A percentile compares a stretch with the other conserved stretches of the same genome.
These are phyloP conservation scores for Ophiostoma tasmaniense DNA, from an alignment of 2,329 filamentous ascomycete genomes.

Conservation along the genomic window DNA sequence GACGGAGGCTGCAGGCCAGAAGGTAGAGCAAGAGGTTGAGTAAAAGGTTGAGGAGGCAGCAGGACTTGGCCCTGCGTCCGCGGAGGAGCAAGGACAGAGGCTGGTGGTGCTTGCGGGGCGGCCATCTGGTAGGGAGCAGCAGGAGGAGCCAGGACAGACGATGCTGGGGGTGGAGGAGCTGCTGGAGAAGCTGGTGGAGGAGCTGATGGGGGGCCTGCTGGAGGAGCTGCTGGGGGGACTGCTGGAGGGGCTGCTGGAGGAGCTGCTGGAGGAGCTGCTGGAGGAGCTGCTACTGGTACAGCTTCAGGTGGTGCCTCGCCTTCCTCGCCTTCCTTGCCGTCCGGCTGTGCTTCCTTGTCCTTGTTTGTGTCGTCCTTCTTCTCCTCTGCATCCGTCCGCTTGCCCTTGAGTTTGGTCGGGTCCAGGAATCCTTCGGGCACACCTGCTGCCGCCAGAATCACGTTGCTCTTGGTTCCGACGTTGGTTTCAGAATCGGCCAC, in stretches of 20 bases:
- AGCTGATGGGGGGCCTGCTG: background rate
- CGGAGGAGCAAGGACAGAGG: background rate
- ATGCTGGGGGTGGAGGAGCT: background rate
- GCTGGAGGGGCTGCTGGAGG: background rate
- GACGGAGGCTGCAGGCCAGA: background rate
- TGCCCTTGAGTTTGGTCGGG: conserved; percentile 20
- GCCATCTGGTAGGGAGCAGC: background rate
- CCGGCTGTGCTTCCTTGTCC: background rate
- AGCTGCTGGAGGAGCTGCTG: background rate
- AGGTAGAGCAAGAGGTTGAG: background rate
- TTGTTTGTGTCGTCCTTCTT: conserved; percentile 11
- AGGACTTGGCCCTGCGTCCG: background rate
- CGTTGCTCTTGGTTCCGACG: background rate
- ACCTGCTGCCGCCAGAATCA: conserved; percentile 56
- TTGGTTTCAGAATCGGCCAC: conserved; percentile 18
- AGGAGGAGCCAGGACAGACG: background rate
- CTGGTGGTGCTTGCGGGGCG: background rate
- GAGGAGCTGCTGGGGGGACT: background rate
- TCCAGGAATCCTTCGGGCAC: conserved; percentile 68
- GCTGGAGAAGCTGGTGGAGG: background rate
- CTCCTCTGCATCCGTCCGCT: conserved; percentile 13
- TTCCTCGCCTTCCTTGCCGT: background rate
- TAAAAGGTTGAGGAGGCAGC: background rate
- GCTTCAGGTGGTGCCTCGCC: background rate
- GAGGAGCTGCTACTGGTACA: too few species aligned